These are phyloP conservation scores for Amesomyces nigricolor DNA, from an alignment of 2,329 filamentous ascomycete genomes.

Conservation along the genomic window DNA sequence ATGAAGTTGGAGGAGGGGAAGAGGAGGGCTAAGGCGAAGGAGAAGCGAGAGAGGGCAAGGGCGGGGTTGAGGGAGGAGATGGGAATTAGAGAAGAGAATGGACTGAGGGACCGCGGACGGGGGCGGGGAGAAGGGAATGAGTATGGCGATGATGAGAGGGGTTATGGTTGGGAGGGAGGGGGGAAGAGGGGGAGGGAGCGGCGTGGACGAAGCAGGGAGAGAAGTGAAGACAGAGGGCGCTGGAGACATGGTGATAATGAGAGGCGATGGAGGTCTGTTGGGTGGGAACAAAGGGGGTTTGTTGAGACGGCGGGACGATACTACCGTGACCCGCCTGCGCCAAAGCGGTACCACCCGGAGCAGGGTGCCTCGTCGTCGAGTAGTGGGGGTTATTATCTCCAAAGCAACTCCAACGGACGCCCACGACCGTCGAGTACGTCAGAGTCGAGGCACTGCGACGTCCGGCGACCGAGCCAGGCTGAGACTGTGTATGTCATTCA, in stretches of 20 bases:
- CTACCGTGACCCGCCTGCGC: background rate
- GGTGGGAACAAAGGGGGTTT: background rate
- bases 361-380: background rate
- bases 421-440: background rate
- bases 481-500: constrained; percentile 15
- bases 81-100: background rate
- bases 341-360: background rate
- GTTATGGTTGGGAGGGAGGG: background rate
- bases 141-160: background rate
- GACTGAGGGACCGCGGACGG: background rate
- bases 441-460: background rate
- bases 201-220: background rate
- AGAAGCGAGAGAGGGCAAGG: constrained; percentile 18
- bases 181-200: background rate
- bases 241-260: background rate
- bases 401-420: background rate
- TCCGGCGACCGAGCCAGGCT: background rate
- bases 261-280: background rate
- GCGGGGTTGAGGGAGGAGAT: too few relatives aligned
- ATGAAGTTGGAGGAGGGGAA: constrained; percentile 7
- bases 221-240: background rate
- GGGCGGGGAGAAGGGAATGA: background rate
- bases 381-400: background rate
- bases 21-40: constrained; percentile 7
- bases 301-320: background rate